These are phyloP conservation scores for Coniochaeta ligniaria DNA, from an alignment of 2,329 filamentous ascomycete genomes.

Conservation along the genomic window DNA sequence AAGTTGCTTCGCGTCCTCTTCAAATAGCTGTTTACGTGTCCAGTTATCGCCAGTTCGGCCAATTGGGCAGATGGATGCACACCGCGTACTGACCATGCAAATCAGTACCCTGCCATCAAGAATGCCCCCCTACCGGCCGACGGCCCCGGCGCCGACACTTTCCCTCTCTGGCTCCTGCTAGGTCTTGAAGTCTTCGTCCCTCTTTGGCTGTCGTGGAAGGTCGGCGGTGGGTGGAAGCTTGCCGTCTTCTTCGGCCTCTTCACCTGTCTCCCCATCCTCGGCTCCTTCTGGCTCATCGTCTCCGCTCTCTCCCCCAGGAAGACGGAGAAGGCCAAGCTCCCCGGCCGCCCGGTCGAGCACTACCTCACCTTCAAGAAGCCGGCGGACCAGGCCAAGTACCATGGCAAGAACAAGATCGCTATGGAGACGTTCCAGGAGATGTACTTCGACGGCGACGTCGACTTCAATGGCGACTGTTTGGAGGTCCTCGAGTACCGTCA, in stretches of 20 bases:
- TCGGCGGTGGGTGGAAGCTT: conserved; percentile 81
- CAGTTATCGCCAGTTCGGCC: neutral
- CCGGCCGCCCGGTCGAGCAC: conserved; percentile 81
- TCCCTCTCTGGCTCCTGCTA: conserved; percentile 76
- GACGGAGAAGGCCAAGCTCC: conserved; percentile 85
- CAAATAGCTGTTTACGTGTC: neutral
- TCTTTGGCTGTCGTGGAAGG: conserved; percentile 72
- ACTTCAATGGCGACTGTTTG: conserved; percentile 89
- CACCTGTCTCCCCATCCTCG: conserved; percentile 71
- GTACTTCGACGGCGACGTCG: conserved; percentile 93
- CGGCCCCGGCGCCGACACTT: conserved; percentile 72
- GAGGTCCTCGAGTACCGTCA: conserved; percentile 91
- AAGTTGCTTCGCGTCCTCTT: conserved; percentile 17
- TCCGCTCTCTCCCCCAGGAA: conserved; percentile 80
- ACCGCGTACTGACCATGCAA: conserved; percentile 6
- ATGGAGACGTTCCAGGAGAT: conserved; percentile 95
- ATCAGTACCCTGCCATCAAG: conserved; percentile 78
- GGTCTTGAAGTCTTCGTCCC: conserved; percentile 64
- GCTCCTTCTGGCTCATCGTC: conserved; percentile 71
- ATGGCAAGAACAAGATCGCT: conserved; percentile 72
- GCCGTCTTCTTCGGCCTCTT: conserved; percentile 79
- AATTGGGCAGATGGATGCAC: neutral
- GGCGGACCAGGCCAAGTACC: conserved; percentile 58
- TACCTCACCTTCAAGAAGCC: conserved; percentile 77
- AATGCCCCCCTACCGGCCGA: conserved; percentile 93